These are phyloP conservation scores for Chrysosphaeria jannelii DNA, from an alignment of 2,329 filamentous ascomycete genomes.

Conservation along the genomic window DNA sequence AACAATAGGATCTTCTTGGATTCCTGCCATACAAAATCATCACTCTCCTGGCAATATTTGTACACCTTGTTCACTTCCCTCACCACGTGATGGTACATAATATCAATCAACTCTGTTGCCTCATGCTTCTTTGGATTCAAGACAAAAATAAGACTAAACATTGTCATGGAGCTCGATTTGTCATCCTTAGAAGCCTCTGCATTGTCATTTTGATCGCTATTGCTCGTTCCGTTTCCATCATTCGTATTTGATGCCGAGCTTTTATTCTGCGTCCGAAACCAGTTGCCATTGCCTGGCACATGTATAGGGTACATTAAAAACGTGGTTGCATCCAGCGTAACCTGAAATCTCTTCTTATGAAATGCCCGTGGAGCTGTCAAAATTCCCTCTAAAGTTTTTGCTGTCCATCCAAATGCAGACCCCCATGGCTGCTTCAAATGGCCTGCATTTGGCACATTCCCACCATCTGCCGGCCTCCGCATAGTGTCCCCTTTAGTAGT, in stretches of 20 bases:
- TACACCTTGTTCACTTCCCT: slow-evolving; percentile 81
- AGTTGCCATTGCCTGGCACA: slow-evolving; percentile 46
- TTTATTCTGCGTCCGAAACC: slow-evolving; percentile 15
- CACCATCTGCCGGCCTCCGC: too few species aligned
- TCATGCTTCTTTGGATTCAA: slow-evolving; percentile 54
- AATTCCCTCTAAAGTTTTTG: slow-evolving; percentile 52
- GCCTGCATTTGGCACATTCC: too few species aligned
- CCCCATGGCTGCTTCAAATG: too few species aligned
- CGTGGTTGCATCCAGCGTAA: slow-evolving; percentile 49
- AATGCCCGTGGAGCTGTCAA: slow-evolving; percentile 46
- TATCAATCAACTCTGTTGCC: slow-evolving; percentile 43
- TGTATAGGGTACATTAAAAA: slow-evolving; percentile 67
- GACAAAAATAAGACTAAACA: slow-evolving; percentile 95
- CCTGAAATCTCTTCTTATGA: slow-evolving; percentile 57
- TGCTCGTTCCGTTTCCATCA: slow-evolving; percentile 4
- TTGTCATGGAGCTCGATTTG: slow-evolving; percentile 50
- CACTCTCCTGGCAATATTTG: slow-evolving; percentile 73
- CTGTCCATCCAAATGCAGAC: slow-evolving; percentile 42
- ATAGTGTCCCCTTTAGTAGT: too few species aligned
- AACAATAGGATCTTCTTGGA: slow-evolving; percentile 53
- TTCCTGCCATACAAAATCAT: slow-evolving; percentile 76
- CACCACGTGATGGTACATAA: slow-evolving; percentile 58
- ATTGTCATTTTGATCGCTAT: too few species aligned
- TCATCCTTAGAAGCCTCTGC: slow-evolving; percentile 14
- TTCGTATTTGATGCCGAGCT: slow-evolving; percentile 1